These are phyloP conservation scores for Eremochloa ophiuroides DNA, from an alignment of 176 grass and related monocot species.

Conservation along the genomic window DNA sequence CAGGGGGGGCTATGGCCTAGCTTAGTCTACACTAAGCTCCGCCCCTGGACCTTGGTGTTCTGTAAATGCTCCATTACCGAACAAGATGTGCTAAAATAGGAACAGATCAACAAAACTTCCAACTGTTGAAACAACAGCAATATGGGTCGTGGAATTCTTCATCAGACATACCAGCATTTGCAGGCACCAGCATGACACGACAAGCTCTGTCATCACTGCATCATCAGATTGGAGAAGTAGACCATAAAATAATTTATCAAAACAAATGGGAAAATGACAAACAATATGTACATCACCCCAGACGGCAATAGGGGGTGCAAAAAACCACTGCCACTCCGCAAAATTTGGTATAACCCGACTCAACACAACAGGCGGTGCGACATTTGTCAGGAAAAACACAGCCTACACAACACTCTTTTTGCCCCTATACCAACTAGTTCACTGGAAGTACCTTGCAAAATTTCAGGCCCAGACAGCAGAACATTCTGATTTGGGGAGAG, in stretches of 20 bases:
- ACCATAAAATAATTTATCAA: background rate
- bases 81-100: background rate
- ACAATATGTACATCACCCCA: conserved; percentile 34
- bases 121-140: background rate
- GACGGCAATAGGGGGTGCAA: background rate
- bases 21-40: too few species aligned
- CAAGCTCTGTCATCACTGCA: background rate
- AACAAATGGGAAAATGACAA: background rate
- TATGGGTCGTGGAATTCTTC: background rate
- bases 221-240: background rate
- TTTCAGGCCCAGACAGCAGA: conserved; percentile 16
- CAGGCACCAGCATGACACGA: background rate
- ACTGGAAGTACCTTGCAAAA: conserved; percentile 34
- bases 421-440: background rate
- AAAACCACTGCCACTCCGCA: background rate
- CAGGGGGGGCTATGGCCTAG: too few species aligned
- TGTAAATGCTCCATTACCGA: background rate
- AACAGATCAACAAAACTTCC: background rate
- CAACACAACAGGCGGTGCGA: conserved; percentile 38
- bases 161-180: background rate
- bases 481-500: background rate
- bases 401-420: conserved; percentile 26
- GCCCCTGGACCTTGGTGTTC: background rate
- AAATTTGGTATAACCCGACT: conserved; percentile 36
- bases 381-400: conserved; percentile 47